Evolutionary conservation across 345 rosid genomes (phyloP).

Genomic region (Capsella bursapastoris): DNA sequence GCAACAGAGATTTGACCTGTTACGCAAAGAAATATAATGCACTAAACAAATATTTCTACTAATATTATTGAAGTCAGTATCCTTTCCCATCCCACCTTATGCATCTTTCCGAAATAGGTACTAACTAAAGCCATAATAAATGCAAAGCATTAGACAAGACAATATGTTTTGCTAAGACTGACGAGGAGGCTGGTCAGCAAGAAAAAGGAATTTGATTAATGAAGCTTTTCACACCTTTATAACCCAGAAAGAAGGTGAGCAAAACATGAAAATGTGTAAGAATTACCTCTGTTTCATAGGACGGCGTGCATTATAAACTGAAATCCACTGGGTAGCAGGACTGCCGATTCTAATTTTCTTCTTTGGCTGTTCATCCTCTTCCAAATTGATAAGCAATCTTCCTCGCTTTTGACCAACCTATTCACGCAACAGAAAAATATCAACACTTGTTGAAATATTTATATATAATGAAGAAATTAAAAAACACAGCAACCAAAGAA

Average conservation of each 20-base stretch:
- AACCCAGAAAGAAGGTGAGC: conserved; percentile 11
- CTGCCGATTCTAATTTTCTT: conserved; percentile 86
- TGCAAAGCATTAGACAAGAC: neutral
- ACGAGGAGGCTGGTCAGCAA: neutral
- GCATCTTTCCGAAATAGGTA: neutral
- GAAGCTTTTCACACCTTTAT: neutral
- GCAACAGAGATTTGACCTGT: conserved; percentile 28
- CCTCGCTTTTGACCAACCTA: conserved; percentile 90
- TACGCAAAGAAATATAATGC: conserved; percentile 17
- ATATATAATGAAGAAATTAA: neutral
- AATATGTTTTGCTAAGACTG: conserved; percentile 8
- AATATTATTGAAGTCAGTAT: neutral
- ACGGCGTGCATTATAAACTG: conserved; percentile 87
- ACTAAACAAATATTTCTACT: neutral
- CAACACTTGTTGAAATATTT: conserved; percentile 13
- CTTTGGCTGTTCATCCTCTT: conserved; percentile 91
- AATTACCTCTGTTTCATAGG: conserved; percentile 94
- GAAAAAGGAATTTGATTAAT: neutral
- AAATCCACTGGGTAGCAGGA: conserved; percentile 95
- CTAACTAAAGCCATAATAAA: conserved; percentile 12
- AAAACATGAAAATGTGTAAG: neutral
- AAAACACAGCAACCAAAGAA: conserved; percentile 22
- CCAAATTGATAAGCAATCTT: conserved; percentile 68
- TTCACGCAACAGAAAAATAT: conserved; percentile 31
- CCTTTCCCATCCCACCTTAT: neutral